Evolutionary conservation across 164 flowering plant genomes (phyloP).

Genomic region (Tinospora cordifolia): DNA sequence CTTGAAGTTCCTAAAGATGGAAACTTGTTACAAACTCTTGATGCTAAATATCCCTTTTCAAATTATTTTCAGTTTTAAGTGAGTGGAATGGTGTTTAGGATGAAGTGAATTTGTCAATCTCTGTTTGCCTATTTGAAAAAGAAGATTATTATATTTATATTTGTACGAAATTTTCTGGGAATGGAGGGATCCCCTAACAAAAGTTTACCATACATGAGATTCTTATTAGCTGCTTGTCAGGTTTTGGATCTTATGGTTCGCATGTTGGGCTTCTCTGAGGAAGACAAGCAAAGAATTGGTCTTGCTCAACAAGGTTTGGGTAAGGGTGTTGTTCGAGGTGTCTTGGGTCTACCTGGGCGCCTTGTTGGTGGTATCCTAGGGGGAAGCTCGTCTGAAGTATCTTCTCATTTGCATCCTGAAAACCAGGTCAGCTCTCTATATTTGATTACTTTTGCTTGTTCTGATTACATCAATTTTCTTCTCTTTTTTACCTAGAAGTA

Average conservation of each 20-base stretch:
- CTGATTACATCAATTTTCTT: neutral
- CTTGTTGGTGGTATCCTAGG: slow-evolving; percentile 94
- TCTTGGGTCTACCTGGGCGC: slow-evolving; percentile 90
- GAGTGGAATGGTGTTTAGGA: too few relatives aligned
- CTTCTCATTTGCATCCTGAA: slow-evolving; percentile 48
- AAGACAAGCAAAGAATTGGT: slow-evolving; percentile 92
- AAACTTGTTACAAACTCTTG: too few relatives aligned
- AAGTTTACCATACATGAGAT: neutral
- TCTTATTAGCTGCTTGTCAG: slow-evolving; percentile 28
- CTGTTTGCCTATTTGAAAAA: too few relatives aligned
- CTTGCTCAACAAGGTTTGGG: slow-evolving; percentile 83
- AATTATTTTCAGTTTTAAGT: too few relatives aligned
- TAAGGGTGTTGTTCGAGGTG: slow-evolving; percentile 97
- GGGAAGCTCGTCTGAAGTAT: slow-evolving; percentile 48
- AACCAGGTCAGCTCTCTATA: slow-evolving; percentile 46
- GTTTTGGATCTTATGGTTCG: slow-evolving; percentile 96
- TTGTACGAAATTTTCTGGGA: too few relatives aligned
- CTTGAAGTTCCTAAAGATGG: too few relatives aligned
- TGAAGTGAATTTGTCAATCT: too few relatives aligned
- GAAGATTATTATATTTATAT: too few relatives aligned
- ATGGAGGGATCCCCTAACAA: too few relatives aligned
- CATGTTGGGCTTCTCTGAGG: slow-evolving; percentile 93
- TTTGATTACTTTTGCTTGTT: slow-evolving; percentile 4
- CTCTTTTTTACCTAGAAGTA: neutral
- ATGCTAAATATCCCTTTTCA: too few relatives aligned